Evolutionary conservation across 768 basidiomycete species (phyloP).

Genomic region (Mycena galericulata): DNA sequence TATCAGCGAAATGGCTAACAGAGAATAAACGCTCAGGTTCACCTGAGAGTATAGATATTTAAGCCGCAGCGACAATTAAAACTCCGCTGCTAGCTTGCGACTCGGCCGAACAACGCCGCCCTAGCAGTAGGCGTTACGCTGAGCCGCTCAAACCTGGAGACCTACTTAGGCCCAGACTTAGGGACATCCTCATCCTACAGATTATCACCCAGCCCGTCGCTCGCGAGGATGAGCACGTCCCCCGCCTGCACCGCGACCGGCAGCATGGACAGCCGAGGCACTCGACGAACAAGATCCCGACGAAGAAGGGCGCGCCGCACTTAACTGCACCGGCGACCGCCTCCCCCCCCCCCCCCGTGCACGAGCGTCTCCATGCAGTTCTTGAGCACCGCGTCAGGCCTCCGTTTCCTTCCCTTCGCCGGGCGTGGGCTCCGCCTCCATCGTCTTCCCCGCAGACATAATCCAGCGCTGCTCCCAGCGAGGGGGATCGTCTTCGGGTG

Average conservation of each 20-base stretch:
- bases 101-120: too few relatives aligned
- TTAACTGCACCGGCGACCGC: conserved; percentile 76
- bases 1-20: too few relatives aligned
- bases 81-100: too few relatives aligned
- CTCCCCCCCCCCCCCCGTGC: conserved; percentile 84
- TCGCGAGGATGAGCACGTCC: conserved; percentile 85
- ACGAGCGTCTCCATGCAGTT: conserved; percentile 92
- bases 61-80: too few relatives aligned
- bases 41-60: too few relatives aligned
- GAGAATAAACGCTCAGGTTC: too few relatives aligned
- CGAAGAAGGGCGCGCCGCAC: conserved; percentile 26
- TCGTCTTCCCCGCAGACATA: conserved; percentile 31
- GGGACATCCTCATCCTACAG: conserved; percentile 90
- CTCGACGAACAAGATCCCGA: background rate
- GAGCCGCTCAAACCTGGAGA: conserved; percentile 35
- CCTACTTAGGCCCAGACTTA: conserved; percentile 85
- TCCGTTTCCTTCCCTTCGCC: too few relatives aligned
- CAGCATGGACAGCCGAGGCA: conserved; percentile 70
- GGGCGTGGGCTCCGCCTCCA: too few relatives aligned
- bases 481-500: conserved; percentile 50
- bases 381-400: conserved; percentile 71
- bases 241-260: conserved; percentile 77
- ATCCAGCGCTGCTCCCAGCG: conserved; percentile 63
- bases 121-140: too few relatives aligned
- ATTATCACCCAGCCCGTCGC: conserved; percentile 88